A percentile compares a stretch with the other conserved stretches of the same genome.
phyloP scores from a whole-genome alignment of 2,329 filamentous ascomycete genomes.

The Ceratocystis variospora region DNA sequence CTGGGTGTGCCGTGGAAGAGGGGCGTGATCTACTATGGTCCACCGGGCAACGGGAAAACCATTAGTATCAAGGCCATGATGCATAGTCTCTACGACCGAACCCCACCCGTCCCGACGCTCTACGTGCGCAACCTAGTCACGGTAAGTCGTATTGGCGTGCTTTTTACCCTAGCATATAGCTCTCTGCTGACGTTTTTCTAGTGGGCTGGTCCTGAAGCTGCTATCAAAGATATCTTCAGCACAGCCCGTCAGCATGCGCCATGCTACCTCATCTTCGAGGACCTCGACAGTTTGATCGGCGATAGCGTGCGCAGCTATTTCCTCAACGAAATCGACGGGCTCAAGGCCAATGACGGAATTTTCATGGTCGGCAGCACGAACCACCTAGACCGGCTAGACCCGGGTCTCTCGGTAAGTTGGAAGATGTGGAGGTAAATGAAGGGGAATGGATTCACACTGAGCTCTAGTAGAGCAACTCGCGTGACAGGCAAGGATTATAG shows the following conservation, averaged over 20 bases:
- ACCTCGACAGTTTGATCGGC: conserved; percentile 52
- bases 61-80: conserved; percentile 59
- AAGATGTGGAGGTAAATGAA: background rate
- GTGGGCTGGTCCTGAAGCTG: conserved; percentile 42
- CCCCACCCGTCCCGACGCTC: conserved; percentile 42
- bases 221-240: conserved; percentile 39
- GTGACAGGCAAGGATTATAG: background rate
- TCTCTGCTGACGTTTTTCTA: conserved; percentile 25
- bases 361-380: conserved; percentile 56
- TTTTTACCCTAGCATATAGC: conserved; percentile 13
- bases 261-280: conserved; percentile 58
- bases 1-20: conserved; percentile 59
- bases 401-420: conserved; percentile 42
- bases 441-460: background rate
- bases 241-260: conserved; percentile 50
- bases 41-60: conserved; percentile 53
- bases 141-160: conserved; percentile 23
- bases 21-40: conserved; percentile 54
- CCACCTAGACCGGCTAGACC: conserved; percentile 51
- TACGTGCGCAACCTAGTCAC: conserved; percentile 44
- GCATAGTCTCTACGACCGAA: conserved; percentile 43
- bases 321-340: conserved; percentile 58
- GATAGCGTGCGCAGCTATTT: conserved; percentile 52
- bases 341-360: conserved; percentile 56
- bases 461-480: background rate